Evolutionary conservation across 441 rosid species (phyloP), one percentile per base, ranked within the genome.

Genomic region (Brassica hybrid): DNA sequence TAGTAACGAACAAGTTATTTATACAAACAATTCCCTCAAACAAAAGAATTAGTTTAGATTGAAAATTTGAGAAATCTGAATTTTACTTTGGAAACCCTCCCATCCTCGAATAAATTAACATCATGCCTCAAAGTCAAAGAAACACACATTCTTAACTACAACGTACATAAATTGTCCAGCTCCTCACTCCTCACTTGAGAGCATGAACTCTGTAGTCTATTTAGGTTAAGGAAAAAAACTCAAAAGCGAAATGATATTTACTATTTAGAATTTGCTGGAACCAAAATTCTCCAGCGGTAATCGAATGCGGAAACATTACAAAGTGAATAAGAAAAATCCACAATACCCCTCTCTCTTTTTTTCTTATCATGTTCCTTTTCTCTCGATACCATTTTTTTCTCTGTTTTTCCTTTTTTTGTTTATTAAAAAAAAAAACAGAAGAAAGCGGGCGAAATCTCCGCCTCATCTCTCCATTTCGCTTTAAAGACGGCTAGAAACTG

Each of bases 361-460:
- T 13, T 61, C 23, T 38, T 36, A 36, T 17, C 8, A 69, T 21
- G 3, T 11, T 16, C 9, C 10, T 7, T 52, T 52, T 50, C 17
- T 52, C 21, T 61, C 71, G 16, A 69, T 63, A 54, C 82, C 81
- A 61, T 68, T 73, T 72, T 25, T 21, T 14, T 56, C 72, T 72
- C 52, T 36, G 25, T 78, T 17, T 67, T 6, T 43, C 41, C 41
- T 36, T 36, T 36, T 4, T 12, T 1, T 50, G 56, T 14, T 36
- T 8, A 50, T 10, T 25, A 11, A 43, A 69, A 72, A 76, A 7
- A 67, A 7, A 23, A 0, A 58, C 74, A 43, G 80, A 72, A 82
- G 87, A 82, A 73, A 61, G 87, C 70, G 85, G 85, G 87, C 85
- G 73, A 70, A 74, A 30, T 61, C 76, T 67, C 83, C 1, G 34